A percentile compares a stretch with the other conserved stretches of the same genome.
These are phyloP conservation scores for Paramarasmius palmivorus DNA, from an alignment of 1,284 basidiomycete species.

Conservation along the genomic window DNA sequence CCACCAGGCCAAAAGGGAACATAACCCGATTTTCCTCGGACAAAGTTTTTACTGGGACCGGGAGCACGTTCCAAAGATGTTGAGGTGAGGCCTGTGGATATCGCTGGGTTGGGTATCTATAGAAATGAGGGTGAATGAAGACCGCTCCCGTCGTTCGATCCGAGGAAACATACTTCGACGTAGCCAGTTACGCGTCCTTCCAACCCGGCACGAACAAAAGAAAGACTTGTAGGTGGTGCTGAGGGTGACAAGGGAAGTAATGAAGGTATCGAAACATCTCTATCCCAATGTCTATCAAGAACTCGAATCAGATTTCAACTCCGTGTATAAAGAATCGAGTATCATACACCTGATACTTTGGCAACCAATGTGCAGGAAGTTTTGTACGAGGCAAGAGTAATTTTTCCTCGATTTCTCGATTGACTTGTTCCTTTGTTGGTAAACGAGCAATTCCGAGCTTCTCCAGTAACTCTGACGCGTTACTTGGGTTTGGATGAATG, in stretches of 20 bases:
- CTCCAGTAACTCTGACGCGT: conserved; percentile 45
- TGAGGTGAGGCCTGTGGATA: conserved; percentile 67
- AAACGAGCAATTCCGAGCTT: conserved; percentile 54
- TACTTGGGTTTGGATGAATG: conserved; percentile 39
- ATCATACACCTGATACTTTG: conserved; percentile 74
- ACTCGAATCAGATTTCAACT: background rate
- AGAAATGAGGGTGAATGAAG: background rate
- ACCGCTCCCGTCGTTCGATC: background rate
- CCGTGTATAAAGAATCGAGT: conserved; percentile 7
- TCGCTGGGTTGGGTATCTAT: conserved; percentile 53
- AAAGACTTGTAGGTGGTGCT: conserved; percentile 75
- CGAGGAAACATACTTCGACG: conserved; percentile 25
- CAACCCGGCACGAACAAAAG: conserved; percentile 78
- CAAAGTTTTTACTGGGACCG: conserved; percentile 77
- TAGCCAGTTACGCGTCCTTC: conserved; percentile 82
- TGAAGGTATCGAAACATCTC: conserved; percentile 57
- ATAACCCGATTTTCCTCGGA: conserved; percentile 90
- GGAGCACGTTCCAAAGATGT: conserved; percentile 86
- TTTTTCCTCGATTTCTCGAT: conserved; percentile 66
- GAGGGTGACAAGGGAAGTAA: conserved; percentile 67
- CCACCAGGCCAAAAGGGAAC: conserved; percentile 94
- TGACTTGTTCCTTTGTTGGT: conserved; percentile 59
- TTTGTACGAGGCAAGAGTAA: conserved; percentile 64
- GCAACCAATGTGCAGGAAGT: conserved; percentile 71
- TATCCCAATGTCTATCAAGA: conserved; percentile 66